Evolutionary conservation across 2,329 filamentous ascomycete species (phyloP).

Genomic region (Herpotrichia juniperi): DNA sequence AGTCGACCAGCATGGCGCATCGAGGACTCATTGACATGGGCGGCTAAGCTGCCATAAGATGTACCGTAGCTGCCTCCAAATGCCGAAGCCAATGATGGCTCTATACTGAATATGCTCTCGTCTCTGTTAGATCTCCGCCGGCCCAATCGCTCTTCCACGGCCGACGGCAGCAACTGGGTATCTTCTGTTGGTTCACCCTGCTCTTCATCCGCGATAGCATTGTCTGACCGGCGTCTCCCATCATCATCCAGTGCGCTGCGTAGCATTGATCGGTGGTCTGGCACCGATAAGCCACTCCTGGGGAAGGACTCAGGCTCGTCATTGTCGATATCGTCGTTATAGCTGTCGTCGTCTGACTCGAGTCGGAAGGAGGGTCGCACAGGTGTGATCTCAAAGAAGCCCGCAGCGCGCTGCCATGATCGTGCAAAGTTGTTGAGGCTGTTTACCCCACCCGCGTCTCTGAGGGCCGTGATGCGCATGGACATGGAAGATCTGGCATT

Average conservation of each 20-base stretch:
- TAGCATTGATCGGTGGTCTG: conserved; percentile 50
- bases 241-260: conserved; percentile 47
- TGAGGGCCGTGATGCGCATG: conserved; percentile 55
- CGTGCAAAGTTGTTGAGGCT: conserved; percentile 92
- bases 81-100: conserved; percentile 66
- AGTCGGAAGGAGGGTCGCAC: conserved; percentile 75
- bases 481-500: conserved; percentile 52
- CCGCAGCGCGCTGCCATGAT: conserved; percentile 89
- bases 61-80: conserved; percentile 75
- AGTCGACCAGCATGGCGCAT: conserved; percentile 61
- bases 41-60: conserved; percentile 65
- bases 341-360: conserved; percentile 45
- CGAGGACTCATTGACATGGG: conserved; percentile 62
- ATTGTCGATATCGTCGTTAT: conserved; percentile 51
- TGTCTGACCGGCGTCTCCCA: conserved; percentile 44
- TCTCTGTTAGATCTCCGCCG: conserved; percentile 38
- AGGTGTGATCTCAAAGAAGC: conserved; percentile 85
- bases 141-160: conserved; percentile 33
- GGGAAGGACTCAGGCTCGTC: conserved; percentile 50
- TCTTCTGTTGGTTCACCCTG: conserved; percentile 36
- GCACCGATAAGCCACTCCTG: conserved; percentile 36
- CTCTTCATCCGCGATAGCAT: conserved; percentile 45
- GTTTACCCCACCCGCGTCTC: conserved; percentile 88
- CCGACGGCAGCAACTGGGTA: conserved; percentile 32
- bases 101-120: conserved; percentile 55